Evolutionary conservation across 768 basidiomycete species (phyloP).

Genomic region (Amanita phalloides): DNA sequence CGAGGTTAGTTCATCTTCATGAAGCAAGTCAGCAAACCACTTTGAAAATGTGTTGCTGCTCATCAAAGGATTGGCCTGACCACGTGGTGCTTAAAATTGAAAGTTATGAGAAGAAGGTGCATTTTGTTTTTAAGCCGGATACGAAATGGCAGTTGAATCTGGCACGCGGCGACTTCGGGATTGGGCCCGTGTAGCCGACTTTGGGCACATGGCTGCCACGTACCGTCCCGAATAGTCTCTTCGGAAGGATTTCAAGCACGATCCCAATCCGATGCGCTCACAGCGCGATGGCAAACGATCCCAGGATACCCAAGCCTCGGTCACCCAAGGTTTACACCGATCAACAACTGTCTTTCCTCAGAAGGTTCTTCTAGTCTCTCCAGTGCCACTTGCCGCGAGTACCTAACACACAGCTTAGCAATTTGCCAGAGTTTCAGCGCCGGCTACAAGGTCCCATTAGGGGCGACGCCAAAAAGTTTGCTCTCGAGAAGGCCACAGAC

Average conservation of each 20-base stretch:
- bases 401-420: slow-evolving; percentile 17
- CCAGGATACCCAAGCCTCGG: slow-evolving; percentile 56
- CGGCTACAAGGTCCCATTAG: slow-evolving; percentile 47
- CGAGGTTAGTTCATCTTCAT: slow-evolving; percentile 9
- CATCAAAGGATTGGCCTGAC: too few species aligned
- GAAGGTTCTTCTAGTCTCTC: slow-evolving; percentile 22
- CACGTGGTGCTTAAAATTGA: too few species aligned
- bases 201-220: neutral
- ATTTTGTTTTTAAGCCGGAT: too few species aligned
- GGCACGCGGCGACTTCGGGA: too few species aligned
- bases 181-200: slow-evolving; percentile 9
- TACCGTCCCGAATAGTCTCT: slow-evolving; percentile 1
- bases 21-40: neutral
- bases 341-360: slow-evolving; percentile 49
- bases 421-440: slow-evolving; percentile 47
- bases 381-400: neutral
- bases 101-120: too few species aligned
- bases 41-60: neutral
- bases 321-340: slow-evolving; percentile 56
- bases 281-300: slow-evolving; percentile 36
- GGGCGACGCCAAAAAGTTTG: slow-evolving; percentile 64
- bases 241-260: neutral
- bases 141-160: too few species aligned
- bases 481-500: slow-evolving; percentile 49
- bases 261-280: neutral